These are phyloP conservation scores for Kodamaea alishanica DNA, from an alignment of 1,139 yeast species.

Conservation along the genomic window DNA sequence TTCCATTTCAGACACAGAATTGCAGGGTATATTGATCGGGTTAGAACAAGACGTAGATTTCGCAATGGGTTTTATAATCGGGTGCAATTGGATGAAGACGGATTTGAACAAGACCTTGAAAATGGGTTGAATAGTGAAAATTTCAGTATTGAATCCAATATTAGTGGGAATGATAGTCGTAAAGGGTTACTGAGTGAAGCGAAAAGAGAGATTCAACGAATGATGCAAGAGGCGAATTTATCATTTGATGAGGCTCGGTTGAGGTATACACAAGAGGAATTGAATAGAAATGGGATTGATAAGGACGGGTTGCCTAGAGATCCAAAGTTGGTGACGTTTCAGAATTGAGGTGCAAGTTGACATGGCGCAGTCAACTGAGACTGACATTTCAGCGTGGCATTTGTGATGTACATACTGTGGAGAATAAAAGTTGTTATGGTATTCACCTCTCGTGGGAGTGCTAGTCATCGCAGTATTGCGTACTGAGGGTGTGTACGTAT, in stretches of 20 bases:
- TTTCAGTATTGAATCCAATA: conserved; percentile 51
- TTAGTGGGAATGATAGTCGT: conserved; percentile 51
- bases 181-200: conserved; percentile 58
- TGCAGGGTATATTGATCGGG: conserved; percentile 15
- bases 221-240: conserved; percentile 51
- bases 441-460: too few species aligned
- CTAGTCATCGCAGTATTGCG: too few species aligned
- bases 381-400: not conserved
- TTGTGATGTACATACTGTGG: too few species aligned
- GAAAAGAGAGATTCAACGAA: conserved; percentile 45
- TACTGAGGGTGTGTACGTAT: too few species aligned
- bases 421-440: too few species aligned
- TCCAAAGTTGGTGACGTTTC: conserved; percentile 38
- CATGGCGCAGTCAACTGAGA: not conserved
- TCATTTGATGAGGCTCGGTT: conserved; percentile 72
- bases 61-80: conserved; percentile 5
- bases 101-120: conserved; percentile 56
- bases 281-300: conserved; percentile 54
- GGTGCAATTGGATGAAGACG: conserved; percentile 1
- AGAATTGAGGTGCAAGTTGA: conserved; percentile 2
- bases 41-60: conserved; percentile 12
- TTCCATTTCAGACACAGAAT: conserved; percentile 16
- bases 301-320: conserved; percentile 38
- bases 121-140: conserved; percentile 61
- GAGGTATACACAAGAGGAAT: conserved; percentile 42